phyloP scores from a whole-genome alignment of 352 stramenopile species.

The Phytophthora niederhauseri region DNA sequence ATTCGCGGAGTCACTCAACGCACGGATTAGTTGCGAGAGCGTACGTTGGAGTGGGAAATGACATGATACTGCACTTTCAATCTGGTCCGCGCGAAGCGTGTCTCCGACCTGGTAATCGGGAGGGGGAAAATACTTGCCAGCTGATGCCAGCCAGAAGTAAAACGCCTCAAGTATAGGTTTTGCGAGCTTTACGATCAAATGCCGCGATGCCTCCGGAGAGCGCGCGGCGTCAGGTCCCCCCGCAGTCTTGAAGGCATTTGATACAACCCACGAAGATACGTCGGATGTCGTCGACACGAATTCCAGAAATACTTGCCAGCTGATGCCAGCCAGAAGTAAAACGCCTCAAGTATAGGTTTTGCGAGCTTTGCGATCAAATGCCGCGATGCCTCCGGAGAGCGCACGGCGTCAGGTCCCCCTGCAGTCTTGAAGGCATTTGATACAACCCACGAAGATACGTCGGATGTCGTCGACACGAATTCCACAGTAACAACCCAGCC shows the following conservation, averaged over 20 bases:
- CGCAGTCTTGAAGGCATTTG: slow-evolving; percentile 74
- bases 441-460: slow-evolving; percentile 82
- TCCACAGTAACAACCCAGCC: slow-evolving; percentile 86
- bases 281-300: slow-evolving; percentile 84
- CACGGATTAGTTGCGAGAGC: slow-evolving; percentile 74
- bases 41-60: slow-evolving; percentile 85
- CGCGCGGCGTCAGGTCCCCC: slow-evolving; percentile 26
- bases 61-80: slow-evolving; percentile 72
- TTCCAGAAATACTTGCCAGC: slow-evolving; percentile 84
- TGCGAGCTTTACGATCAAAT: slow-evolving; percentile 59
- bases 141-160: slow-evolving; percentile 82
- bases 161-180: slow-evolving; percentile 76
- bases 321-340: slow-evolving; percentile 84
- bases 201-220: slow-evolving; percentile 27
- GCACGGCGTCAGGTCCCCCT: slow-evolving; percentile 25
- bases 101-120: slow-evolving; percentile 62
- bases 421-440: slow-evolving; percentile 76
- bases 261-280: slow-evolving; percentile 79
- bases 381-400: slow-evolving; percentile 28
- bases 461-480: slow-evolving; percentile 83
- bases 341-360: slow-evolving; percentile 73
- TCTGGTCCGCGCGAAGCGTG: slow-evolving; percentile 56
- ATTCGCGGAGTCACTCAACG: slow-evolving; percentile 59
- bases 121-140: slow-evolving; percentile 79
- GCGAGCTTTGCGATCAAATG: slow-evolving; percentile 60